Evolutionary conservation across 75 land plant genomes (phyloP).

Genomic region (Cunninghamia lanceolata): DNA sequence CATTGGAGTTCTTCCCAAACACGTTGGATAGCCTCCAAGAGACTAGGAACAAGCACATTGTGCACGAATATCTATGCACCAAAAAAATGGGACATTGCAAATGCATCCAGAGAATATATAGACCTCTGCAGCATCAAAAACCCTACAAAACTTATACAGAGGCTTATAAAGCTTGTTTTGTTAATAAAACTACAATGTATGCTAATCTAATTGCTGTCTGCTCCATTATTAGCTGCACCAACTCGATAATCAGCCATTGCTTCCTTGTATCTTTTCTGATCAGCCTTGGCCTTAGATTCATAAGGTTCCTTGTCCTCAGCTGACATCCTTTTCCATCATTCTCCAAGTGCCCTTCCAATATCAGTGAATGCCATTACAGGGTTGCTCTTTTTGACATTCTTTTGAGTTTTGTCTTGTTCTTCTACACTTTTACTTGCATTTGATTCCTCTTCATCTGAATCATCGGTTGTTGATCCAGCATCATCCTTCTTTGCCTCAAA

Average conservation of each 20-base stretch:
- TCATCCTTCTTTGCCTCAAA: conserved; percentile 96
- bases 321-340: conserved; percentile 75
- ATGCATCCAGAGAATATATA: background rate
- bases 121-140: background rate
- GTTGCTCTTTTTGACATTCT: conserved; percentile 65
- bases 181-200: background rate
- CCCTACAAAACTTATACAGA: background rate
- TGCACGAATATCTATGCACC: too few species aligned
- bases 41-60: too few species aligned
- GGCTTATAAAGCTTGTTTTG: background rate
- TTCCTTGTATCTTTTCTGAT: conserved; percentile 65
- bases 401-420: too few species aligned
- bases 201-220: conserved; percentile 45
- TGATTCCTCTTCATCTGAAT: conserved; percentile 84
- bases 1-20: too few species aligned
- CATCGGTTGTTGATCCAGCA: conserved; percentile 97
- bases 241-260: conserved; percentile 66
- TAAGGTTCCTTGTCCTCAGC: conserved; percentile 76
- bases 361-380: conserved; percentile 72
- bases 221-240: conserved; percentile 43
- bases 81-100: too few species aligned
- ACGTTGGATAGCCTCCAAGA: too few species aligned
- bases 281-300: conserved; percentile 54
- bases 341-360: conserved; percentile 64
- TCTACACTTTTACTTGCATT: conserved; percentile 83